phyloP scores from a whole-genome alignment of 2,329 filamentous ascomycete genomes.

The Ascochyta rabiei region DNA sequence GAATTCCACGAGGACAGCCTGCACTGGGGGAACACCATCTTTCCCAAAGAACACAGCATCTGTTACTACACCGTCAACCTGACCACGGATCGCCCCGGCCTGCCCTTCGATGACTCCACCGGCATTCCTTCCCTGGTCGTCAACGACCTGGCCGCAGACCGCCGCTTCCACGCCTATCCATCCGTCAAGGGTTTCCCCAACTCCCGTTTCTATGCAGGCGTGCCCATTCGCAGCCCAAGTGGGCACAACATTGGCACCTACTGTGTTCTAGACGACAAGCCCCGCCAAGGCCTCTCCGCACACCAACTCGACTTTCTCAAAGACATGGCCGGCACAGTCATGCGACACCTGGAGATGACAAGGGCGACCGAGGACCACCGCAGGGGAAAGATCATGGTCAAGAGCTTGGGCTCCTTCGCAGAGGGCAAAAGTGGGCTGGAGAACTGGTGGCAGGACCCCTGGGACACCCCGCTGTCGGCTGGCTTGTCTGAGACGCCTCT shows the following conservation, averaged over 20 bases:
- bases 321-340: constrained; percentile 61
- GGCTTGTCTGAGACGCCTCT: constrained; percentile 20
- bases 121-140: constrained; percentile 40
- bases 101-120: constrained; percentile 23
- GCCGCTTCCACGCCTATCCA: constrained; percentile 48
- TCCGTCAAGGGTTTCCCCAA: constrained; percentile 42
- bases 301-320: constrained; percentile 61
- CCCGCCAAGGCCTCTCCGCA: constrained; percentile 57
- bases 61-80: constrained; percentile 45
- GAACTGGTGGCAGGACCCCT: constrained; percentile 43
- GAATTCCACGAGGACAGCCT: constrained; percentile 36
- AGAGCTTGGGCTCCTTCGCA: constrained; percentile 47
- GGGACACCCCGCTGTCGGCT: constrained; percentile 27
- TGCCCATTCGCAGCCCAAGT: constrained; percentile 65
- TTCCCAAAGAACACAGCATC: constrained; percentile 43
- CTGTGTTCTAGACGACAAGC: constrained; percentile 64
- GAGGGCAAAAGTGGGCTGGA: constrained; percentile 44
- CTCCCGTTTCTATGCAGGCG: constrained; percentile 61
- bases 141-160: constrained; percentile 40
- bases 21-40: constrained; percentile 42
- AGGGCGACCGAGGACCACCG: constrained; percentile 59
- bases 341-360: constrained; percentile 66
- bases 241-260: constrained; percentile 66
- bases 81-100: constrained; percentile 17
- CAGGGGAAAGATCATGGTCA: constrained; percentile 61